Evolutionary conservation across 192 early-diverging fungal genomes (phyloP).

Genomic region (Coemansia sp.): DNA sequence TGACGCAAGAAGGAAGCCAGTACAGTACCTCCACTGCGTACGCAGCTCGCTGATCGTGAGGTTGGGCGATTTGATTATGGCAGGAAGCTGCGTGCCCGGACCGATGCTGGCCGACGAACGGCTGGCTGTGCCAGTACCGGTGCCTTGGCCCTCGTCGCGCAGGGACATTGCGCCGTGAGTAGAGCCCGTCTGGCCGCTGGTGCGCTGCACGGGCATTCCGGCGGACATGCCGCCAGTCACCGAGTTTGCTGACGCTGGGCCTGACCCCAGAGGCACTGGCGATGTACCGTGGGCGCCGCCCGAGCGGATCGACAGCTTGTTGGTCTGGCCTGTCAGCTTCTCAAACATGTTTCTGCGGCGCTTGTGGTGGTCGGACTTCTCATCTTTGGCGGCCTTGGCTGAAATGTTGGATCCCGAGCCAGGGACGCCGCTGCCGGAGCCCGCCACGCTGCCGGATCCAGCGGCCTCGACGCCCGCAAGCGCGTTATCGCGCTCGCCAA

Average conservation of each 20-base stretch:
- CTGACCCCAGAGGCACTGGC: not conserved
- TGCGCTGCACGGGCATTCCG: not conserved
- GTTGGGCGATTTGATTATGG: constrained; percentile 23
- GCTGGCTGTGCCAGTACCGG: not conserved
- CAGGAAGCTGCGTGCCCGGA: constrained; percentile 47
- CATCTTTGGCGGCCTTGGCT: constrained; percentile 17
- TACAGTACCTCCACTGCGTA: constrained; percentile 56
- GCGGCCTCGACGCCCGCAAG: not conserved
- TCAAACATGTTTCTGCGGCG: constrained; percentile 52
- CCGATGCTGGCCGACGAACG: constrained; percentile 23
- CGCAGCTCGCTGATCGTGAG: constrained; percentile 47
- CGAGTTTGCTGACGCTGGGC: constrained; percentile 1
- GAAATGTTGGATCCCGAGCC: constrained; percentile 4
- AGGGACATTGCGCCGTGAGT: constrained; percentile 1
- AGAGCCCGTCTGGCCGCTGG: constrained; percentile 2
- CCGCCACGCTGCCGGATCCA: not conserved
- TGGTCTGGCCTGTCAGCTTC: constrained; percentile 45
- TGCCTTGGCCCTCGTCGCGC: not conserved
- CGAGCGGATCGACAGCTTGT: constrained; percentile 26
- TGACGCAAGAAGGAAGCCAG: constrained; percentile 51
- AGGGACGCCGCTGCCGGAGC: not conserved
- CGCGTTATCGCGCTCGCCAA: constrained; percentile 25
- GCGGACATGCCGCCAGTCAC: not conserved
- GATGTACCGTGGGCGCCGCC: not conserved
- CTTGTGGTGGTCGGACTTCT: constrained; percentile 28